Evolutionary conservation across 805 yeast species (phyloP).

Genomic region (Kluyveromyces dobzhanskii): DNA sequence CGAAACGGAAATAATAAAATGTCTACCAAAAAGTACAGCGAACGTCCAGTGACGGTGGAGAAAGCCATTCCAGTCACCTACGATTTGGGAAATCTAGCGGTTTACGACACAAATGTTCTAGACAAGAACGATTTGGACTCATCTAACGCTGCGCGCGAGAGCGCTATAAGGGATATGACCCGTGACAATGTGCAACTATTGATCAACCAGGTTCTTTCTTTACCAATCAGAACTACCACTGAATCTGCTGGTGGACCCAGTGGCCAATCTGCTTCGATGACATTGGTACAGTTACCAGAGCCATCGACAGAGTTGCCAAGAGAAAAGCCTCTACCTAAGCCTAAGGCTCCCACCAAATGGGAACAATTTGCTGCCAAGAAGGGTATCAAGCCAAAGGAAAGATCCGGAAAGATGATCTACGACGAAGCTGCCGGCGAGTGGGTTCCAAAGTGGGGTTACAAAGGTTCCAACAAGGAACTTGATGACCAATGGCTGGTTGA

Average conservation of each 20-base stretch:
- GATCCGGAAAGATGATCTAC: conserved; percentile 78
- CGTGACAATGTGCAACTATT: conserved; percentile 91
- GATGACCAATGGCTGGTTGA: conserved; percentile 96
- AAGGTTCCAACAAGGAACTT: conserved; percentile 79
- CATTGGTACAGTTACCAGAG: conserved; percentile 77
- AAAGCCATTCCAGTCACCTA: conserved; percentile 83
- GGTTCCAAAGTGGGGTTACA: conserved; percentile 98
- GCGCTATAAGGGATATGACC: conserved; percentile 52
- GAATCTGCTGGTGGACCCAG: conserved; percentile 53
- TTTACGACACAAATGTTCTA: conserved; percentile 82
- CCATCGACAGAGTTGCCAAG: conserved; percentile 80
- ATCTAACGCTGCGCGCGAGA: conserved; percentile 52
- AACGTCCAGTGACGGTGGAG: conserved; percentile 71
- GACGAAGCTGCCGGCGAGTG: conserved; percentile 89
- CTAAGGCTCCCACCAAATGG: conserved; percentile 92
- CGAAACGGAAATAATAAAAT: background rate
- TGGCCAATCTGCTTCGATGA: conserved; percentile 62
- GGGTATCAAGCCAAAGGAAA: conserved; percentile 87
- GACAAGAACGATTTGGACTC: conserved; percentile 48
- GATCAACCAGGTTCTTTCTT: conserved; percentile 80
- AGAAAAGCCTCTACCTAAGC: conserved; percentile 91
- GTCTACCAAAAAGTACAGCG: conserved; percentile 16
- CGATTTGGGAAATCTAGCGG: conserved; percentile 86
- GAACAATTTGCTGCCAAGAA: conserved; percentile 92
- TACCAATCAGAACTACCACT: conserved; percentile 83